Base-by-base conservation (phyloP, 257 asterid species). In the Primulina tabacum region DNA sequence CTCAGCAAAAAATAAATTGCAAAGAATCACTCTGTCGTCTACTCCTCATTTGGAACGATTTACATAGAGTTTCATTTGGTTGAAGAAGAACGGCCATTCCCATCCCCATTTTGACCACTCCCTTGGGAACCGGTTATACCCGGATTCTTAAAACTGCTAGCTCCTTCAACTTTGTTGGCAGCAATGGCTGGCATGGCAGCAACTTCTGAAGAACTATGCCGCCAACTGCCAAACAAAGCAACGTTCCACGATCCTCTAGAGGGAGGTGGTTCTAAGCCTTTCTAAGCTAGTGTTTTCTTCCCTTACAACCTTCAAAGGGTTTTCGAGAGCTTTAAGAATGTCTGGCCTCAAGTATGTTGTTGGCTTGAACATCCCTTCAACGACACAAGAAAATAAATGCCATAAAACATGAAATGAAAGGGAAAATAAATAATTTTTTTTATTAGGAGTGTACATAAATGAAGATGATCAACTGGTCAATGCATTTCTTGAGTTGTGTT, bases 311-410 rank as follows among this genome's bases (percentile, higher is more conserved):
- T 68, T 69, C 40, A 63, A 8, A 18, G 75, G 75, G 56, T 64
- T 75, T 59, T 64, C 79, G 11, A 75, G 52, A 9, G 75, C 79
- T 69, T 63, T 58, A 26, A 75, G 75, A 38, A 75, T 63, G 20
- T 64, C 30, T 37, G 47, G 70, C 79, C 69, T 75, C 26, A 64
- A 66, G 91, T 79, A 91, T 83, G 86, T 96, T 89, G 75, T 91
- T 91, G 50, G 97, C 91, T 87, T 91, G 96, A 75, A 91, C 73
- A 72, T 91, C 96, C 83, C 97, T 91, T 77, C 18, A 78, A 58
- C 16, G 33, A 61, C n/a, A 56, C 59, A 69, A 76, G 4, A 61
- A 38, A 38, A 38, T 34, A 2, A 38, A 38, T 38, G 17, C 14
- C 50, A 38, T 9, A 11, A 38, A 38, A 38, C 1, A 35, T 38